Evolutionary conservation across 768 basidiomycete species (phyloP), one percentile per base, ranked within the genome.

Genomic region (Stropharia rugosoannulata): DNA sequence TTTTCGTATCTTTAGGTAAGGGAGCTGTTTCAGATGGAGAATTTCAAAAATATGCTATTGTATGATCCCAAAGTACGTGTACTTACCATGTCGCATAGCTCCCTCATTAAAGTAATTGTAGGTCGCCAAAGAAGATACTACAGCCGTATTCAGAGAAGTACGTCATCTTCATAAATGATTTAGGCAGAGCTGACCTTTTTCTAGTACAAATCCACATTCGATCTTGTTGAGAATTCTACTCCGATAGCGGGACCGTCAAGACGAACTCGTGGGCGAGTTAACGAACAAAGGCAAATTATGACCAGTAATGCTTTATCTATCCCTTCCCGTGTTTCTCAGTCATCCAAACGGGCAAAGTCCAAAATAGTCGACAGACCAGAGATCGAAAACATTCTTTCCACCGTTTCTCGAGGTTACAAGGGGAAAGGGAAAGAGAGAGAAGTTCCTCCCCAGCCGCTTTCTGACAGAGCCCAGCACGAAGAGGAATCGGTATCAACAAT

Each of bases 11-110:
- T 52, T 1, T 42, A 93, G 88, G 79, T 96, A 46, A 83, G 95
- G 57, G 93, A 98, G 70, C 77, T 83, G 56, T 98, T 95, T 70
- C 95, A 98, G 66, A 78, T 96, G 71, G 88, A 95, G 60, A 77
- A 87, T 55, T 95, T 89, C 66, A 81, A 84, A 2, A 85, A 81
- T 22, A 77, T 96, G 75, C 71, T 94, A 36, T 78, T 76, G 16
- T 98, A 85, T 68, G 81, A 95, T 69, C 95, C 94, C 8, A 69
- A 75, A 70, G 89, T 90, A 58, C 37, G 82, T 66, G 51, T 15
- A 29, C 27, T 15, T 38, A n/a, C 4, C 16, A 4, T 35, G 41
- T n/a, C 13, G 22, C 10, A 32, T 45, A 29, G 35, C 49, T 45
- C 50, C 45, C 46, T 47, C 49, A 15, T 55, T 49, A 36, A 57